Conservation (phyloP, 768 basidiomycete genomes). For the Phylloporus sp. region DNA sequence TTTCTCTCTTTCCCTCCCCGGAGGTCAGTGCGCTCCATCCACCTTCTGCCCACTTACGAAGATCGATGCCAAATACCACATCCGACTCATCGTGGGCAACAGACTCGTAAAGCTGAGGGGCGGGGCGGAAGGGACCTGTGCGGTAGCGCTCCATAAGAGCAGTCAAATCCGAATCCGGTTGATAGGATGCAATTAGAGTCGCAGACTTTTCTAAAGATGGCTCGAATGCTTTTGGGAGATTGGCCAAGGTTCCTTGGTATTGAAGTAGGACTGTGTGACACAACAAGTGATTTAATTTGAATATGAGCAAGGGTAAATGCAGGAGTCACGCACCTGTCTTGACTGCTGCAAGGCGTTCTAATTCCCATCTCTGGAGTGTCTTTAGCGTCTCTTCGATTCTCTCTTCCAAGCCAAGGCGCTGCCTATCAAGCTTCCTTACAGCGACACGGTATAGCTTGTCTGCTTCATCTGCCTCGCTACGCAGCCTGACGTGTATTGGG, state of each 20-base stretch:
- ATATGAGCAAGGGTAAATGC: background rate
- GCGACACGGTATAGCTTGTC: constrained; percentile 76
- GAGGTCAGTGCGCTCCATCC: constrained; percentile 60
- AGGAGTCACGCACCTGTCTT: constrained; percentile 61
- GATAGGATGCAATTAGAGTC: constrained; percentile 76
- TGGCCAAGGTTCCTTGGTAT: constrained; percentile 77
- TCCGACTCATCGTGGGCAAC: constrained; percentile 80
- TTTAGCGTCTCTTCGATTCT: constrained; percentile 80
- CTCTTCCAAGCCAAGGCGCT: constrained; percentile 83
- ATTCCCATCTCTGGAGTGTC: constrained; percentile 79
- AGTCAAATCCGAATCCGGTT: constrained; percentile 82
- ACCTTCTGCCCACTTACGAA: constrained; percentile 87
- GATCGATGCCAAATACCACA: constrained; percentile 87
- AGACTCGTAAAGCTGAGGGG: constrained; percentile 82
- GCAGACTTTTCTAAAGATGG: constrained; percentile 65
- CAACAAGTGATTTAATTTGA: background rate
- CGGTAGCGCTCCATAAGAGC: constrained; percentile 91
- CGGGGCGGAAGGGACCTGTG: constrained; percentile 89
- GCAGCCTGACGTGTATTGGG: constrained; percentile 63
- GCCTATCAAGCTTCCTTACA: constrained; percentile 79
- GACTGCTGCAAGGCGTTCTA: constrained; percentile 75
- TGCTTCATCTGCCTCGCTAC: constrained; percentile 77
- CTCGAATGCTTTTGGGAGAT: constrained; percentile 64
- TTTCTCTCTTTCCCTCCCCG: constrained; percentile 56
- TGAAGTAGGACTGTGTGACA: constrained; percentile 64